Conservation (phyloP, 176 grass and related monocot species). For the Oryza nivara region DNA sequence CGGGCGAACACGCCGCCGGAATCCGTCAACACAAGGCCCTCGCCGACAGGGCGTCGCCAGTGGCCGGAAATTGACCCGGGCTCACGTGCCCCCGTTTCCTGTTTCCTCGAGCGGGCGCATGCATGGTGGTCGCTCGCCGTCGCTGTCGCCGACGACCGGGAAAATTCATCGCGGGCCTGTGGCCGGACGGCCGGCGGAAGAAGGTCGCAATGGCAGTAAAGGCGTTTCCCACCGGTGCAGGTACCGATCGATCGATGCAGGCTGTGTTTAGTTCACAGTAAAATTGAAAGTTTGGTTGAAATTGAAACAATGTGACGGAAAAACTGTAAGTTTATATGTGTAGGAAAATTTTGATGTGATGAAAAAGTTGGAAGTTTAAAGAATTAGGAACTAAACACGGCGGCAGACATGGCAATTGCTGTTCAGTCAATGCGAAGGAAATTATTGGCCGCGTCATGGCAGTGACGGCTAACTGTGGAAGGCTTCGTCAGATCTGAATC, state of each 20-base stretch:
- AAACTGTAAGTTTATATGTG: too few relatives aligned
- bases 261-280: too few relatives aligned
- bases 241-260: neutral
- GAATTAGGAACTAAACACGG: too few relatives aligned
- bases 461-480: neutral
- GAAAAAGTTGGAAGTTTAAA: too few relatives aligned
- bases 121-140: neutral
- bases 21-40: conserved; percentile 24
- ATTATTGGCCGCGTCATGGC: neutral
- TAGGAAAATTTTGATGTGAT: too few relatives aligned
- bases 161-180: neutral
- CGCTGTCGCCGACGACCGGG: too few relatives aligned
- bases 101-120: neutral
- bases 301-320: too few relatives aligned
- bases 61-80: neutral
- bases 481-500: neutral
- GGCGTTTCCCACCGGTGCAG: neutral
- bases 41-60: neutral
- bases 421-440: neutral
- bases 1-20: neutral
- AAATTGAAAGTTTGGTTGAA: too few relatives aligned
- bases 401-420: neutral
- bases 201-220: neutral
- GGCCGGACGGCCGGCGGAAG: neutral
- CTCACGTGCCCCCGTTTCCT: conserved; percentile 20